Evolutionary conservation across 2,329 filamentous ascomycete species (phyloP), one percentile per base, ranked within the genome.

Genomic region (Trichoderma afroharzianum): DNA sequence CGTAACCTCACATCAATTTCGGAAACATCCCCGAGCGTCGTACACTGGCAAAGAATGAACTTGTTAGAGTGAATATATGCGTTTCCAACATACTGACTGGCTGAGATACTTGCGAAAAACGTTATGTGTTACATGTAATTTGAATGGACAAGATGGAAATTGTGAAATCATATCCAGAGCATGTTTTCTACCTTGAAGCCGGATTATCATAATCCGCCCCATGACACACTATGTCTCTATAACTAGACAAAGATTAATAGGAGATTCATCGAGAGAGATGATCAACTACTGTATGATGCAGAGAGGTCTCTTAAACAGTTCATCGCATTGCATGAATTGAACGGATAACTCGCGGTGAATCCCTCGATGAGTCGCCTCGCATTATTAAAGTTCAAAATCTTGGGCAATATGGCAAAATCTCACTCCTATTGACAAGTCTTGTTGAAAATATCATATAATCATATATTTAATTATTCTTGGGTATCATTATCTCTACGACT

Each of bases 401-500:
- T 9, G 4, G 43, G 18, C 9, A n/a, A 18, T 11, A 14, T 14
- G 57, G 18, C 55, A 50, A n/a, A 21, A 30, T 33, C 28, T 21
- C 57, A 59, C 57, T 14, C 18, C 9, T 14, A 4, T 14, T 21
- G 32, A n/a, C n/a, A n/a, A 30, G 12, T 21, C 6, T 14, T 33
- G 3, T 21, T 33, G 18, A n/a, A n/a, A 33, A 21, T 59, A 59
- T 59, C 24, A n/a, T 33, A 33, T 59, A 12, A 53, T 12, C 28
- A 28, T 69, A 39, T 24, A 62, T 55, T 39, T 47, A 70, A 47
- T 7, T 30, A 39, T 39, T 55, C 7, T 63, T 53, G 67, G 68
- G 68, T 70, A 70, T 70, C 68, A 63, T 47, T 70, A 70, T 62
- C 18, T 61, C 14, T 70, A 70, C 7, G 58, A 33, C 7, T 4